Evolutionary conservation across 495 filamentous ascomycete species (phyloP), one percentile per base, ranked within the genome.

Genomic region (Talaromyces stipitatus): DNA sequence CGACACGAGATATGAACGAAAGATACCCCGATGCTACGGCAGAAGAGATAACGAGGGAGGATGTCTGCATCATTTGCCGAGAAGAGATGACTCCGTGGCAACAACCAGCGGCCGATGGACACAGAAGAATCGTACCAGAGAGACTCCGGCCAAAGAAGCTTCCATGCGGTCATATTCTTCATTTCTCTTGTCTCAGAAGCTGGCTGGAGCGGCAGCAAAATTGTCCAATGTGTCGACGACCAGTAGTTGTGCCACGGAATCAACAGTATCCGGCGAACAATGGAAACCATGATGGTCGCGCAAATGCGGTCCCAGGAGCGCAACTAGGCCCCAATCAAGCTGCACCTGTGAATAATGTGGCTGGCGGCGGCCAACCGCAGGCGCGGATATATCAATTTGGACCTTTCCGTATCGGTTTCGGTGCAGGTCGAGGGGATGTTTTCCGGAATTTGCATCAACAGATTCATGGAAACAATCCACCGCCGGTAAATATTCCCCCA

Each of bases 151-250:
- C 95, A 10, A 98, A 97, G 72, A 96, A 95, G 71, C 82, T 98
- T 9, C 94, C 94, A 0, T 98, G 94, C 67, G 92, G 92, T 2
- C 94, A 98, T 68, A 92, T 97, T 47, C 73, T 98, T 29, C 94
- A 98, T 70, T 90, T 96, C 60, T 84, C 90, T 18, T 98, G 94
- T 65, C 82, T 98, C 45, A 86, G 90, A 64, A 95, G 92, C 68
- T 98, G 94, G 94, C 75, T 98, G n/a, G 94, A 97, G 73, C 85
- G 94, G 55, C 94, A 98, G 68, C 95, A 97, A 68, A 91, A 94
- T 22, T 98, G 94, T 69, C 94, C 94, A 10, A 97, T 92, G 3
- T 98, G 94, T 67, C 84, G 94, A 56, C 80, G 89, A 28, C 82
- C 94, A 20, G 95, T 98, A 28, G 56, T 76, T 16, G 61, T 60